Evolutionary conservation across 805 yeast genomes (phyloP), one percentile per base, ranked within the genome.

Genomic region (Candida anglica): DNA sequence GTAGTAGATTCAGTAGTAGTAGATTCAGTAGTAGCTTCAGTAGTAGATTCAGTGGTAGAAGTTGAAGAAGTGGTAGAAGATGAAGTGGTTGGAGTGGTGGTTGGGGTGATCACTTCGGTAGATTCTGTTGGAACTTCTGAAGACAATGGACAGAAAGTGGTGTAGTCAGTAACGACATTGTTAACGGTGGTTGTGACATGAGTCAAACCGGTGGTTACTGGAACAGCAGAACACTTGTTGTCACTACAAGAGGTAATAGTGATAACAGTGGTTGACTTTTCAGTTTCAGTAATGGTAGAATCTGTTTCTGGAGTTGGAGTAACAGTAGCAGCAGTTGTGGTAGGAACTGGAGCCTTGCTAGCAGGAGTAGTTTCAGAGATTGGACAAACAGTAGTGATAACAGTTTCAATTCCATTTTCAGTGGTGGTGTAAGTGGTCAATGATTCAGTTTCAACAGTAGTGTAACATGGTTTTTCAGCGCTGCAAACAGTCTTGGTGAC

Each of bases 341-440:
- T 31, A 13, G 42, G 34, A 17, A 30, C 37, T n/a, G 25, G 30
- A 23, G 47, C 32, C 25, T 20, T 27, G 19, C 34, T 14, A n/a
- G 29, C 15, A 14, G 36, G 31, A 26, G 41, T 36, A 24, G 37
- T 33, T 21, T 19, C 32, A 16, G 46, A 29, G 15, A 41, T 32
- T 35, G 65, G 65, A 43, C 66, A 58, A 53, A 53, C 59, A 17
- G 73, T 65, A 38, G 73, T 62, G 52, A 55, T 52, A 24, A 59
- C 53, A 16, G 69, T 63, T 31, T 42, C 53, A 15, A 48, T 48
- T 19, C 63, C 71, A 34, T 54, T 43, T 19, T 55, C 52, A 25
- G 63, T 54, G 24, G 58, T 42, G 27, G 70, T 63, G 34, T 57
- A 41, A 21, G 54, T 46, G 16, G 53, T 43, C 11, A 47, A 39